These are phyloP conservation scores for Termitomyces sp. DNA, from an alignment of 768 basidiomycete genomes.

Conservation along the genomic window DNA sequence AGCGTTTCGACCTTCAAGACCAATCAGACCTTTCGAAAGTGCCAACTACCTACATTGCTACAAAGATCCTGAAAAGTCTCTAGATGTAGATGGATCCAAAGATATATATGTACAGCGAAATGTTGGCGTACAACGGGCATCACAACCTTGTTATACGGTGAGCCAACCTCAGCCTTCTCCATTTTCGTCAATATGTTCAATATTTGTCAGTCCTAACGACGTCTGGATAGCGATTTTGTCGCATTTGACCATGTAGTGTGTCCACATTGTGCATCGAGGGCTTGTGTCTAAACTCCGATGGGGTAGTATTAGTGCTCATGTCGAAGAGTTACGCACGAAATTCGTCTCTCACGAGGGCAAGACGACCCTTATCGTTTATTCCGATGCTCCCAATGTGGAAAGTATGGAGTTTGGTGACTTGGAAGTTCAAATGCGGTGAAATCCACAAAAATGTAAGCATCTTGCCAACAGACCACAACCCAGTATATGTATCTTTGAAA, in stretches of 20 bases:
- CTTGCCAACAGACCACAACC: too few species aligned
- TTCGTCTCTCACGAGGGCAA: constrained; percentile 34
- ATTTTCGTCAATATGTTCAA: not conserved
- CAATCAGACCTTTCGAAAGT: not conserved
- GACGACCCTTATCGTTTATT: constrained; percentile 24
- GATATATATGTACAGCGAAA: not conserved
- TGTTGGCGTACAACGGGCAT: constrained; percentile 5
- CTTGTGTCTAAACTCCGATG: not conserved
- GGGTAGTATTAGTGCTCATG: constrained; percentile 19
- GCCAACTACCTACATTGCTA: not conserved
- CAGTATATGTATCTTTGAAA: not conserved
- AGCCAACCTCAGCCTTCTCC: not conserved
- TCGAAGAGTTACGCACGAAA: constrained; percentile 26
- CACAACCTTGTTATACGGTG: constrained; percentile 8
- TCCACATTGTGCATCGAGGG: not conserved
- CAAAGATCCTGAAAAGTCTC: constrained; percentile 8
- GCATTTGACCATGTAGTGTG: constrained; percentile 32
- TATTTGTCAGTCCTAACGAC: constrained; percentile 19
- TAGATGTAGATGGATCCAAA: constrained; percentile 1
- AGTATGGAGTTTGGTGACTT: constrained; percentile 28
- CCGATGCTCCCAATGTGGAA: constrained; percentile 9
- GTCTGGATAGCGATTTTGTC: constrained; percentile 37
- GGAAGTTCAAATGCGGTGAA: constrained; percentile 20
- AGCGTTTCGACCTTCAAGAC: too few species aligned
- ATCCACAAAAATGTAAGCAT: not conserved